Base-by-base conservation (phyloP, 139 green algal species). In the Chlamydomonas sphaeroides region DNA sequence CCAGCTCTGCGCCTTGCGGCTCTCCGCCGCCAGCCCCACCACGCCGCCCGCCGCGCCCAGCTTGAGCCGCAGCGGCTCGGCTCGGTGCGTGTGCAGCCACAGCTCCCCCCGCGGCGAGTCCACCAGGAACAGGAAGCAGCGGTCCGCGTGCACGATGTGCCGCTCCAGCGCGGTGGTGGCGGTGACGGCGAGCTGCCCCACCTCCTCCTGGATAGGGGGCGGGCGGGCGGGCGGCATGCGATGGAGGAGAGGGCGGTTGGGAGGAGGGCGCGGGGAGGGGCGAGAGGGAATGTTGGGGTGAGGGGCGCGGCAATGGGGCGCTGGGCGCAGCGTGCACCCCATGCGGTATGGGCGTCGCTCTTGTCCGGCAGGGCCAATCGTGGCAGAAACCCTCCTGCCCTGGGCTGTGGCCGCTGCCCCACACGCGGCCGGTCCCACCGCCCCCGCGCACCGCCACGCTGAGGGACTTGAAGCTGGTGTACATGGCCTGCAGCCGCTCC, bases 401-500 rank as follows among this genome's bases (percentile, higher is more conserved):
- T n/a, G n/a, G n/a, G n/a, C n/a, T n/a, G n/a, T n/a, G n/a, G n/a
- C n/a, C n/a, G n/a, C n/a, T n/a, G n/a, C n/a, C n/a, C n/a, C n/a
- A n/a, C n/a, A n/a, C n/a, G n/a, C n/a, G n/a, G n/a, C n/a, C n/a
- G n/a, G n/a, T n/a, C n/a, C n/a, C n/a, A n/a, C n/a, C n/a, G n/a
- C n/a, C n/a, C n/a, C n/a, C n/a, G n/a, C 88, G 38, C 59, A 87
- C 85, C 83, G 81, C 85, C n/a, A 78, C 66, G 33, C 65, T 89
- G 36, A 94, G 78, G 5, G 42, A 32, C 86, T 91, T 93, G 85
- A 94, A 94, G 65, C 73, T 88, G 33, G 84, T 86, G 66, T 85
- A 91, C 42, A 94, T 84, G 18, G 86, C 82, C 30, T 80, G 71
- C 59, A 94, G 65, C 6, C 91, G 87, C 39, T 87, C 76, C 70